Conservation (phyloP, 768 basidiomycete species). For the Rubroboletus satanas region DNA sequence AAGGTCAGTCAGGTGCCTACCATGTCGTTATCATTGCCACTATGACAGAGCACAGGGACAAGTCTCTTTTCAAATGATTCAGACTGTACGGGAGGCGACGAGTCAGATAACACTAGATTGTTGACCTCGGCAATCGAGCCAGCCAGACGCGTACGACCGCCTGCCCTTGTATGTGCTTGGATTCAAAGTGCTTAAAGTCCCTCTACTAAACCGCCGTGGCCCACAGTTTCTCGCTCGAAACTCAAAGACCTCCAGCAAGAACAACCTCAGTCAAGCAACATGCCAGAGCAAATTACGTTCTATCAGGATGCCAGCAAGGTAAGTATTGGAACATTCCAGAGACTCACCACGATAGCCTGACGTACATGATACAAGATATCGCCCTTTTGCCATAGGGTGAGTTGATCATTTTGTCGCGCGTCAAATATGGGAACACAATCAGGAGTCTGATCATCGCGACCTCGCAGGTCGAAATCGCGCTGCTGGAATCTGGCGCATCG, state of each 20-base stretch:
- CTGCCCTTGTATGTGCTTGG: not conserved
- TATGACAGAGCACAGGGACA: not conserved
- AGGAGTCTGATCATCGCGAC: not conserved
- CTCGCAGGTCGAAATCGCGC: conserved; percentile 52
- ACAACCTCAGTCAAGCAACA: not conserved
- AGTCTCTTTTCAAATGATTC: not conserved
- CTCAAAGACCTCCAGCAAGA: not conserved
- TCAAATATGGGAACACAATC: conserved; percentile 14
- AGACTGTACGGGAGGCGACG: not conserved
- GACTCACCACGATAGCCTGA: not conserved
- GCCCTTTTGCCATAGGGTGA: conserved; percentile 51
- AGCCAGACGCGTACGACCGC: not conserved
- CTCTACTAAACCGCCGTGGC: not conserved
- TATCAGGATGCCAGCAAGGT: conserved; percentile 39
- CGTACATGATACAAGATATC: conserved; percentile 39
- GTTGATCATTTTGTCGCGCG: conserved; percentile 7
- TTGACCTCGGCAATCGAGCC: not conserved
- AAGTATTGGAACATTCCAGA: not conserved
- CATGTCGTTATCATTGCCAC: not conserved
- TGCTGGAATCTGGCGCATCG: conserved; percentile 48
- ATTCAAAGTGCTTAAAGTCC: not conserved
- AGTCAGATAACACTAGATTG: not conserved
- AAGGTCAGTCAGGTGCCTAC: not conserved
- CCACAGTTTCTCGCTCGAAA: too few relatives aligned
- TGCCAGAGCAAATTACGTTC: conserved; percentile 36